Conservation (phyloP, 805 yeast species). For the Candida yuanshanica region DNA sequence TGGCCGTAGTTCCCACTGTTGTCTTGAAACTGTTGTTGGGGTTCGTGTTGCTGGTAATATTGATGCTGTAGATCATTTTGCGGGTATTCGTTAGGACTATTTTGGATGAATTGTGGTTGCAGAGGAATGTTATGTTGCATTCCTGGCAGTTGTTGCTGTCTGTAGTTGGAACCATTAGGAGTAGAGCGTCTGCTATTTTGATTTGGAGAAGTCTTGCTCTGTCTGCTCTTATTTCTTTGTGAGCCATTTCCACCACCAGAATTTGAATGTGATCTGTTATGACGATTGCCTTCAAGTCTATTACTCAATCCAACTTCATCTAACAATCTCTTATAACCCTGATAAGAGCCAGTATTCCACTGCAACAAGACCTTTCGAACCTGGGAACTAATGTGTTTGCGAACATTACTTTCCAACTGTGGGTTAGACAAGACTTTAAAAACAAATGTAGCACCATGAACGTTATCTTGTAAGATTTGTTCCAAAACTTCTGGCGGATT, state of each 20-base stretch:
- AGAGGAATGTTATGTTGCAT: background rate
- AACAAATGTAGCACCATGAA: constrained; percentile 71
- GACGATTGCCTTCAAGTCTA: constrained; percentile 14
- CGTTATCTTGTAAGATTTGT: constrained; percentile 57
- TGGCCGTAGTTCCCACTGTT: background rate
- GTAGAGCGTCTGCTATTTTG: constrained; percentile 9
- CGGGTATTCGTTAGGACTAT: background rate
- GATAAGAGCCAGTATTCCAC: constrained; percentile 47
- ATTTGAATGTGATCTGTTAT: constrained; percentile 20
- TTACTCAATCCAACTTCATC: constrained; percentile 78
- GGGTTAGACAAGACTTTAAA: constrained; percentile 77
- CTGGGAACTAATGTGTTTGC: constrained; percentile 52
- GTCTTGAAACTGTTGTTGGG: background rate
- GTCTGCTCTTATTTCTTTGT: constrained; percentile 12
- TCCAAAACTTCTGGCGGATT: constrained; percentile 45
- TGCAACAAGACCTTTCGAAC: constrained; percentile 60
- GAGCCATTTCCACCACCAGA: constrained; percentile 2
- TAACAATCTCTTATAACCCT: constrained; percentile 77
- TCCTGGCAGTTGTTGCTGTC: background rate
- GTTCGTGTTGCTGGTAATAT: background rate
- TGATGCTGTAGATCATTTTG: constrained; percentile 1
- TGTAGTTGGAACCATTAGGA: constrained; percentile 1
- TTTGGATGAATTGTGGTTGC: background rate
- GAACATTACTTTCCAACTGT: constrained; percentile 48
- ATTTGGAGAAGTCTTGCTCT: constrained; percentile 18